A percentile compares a stretch with the other conserved stretches of the same genome.
Conservation (phyloP, 2,329 filamentous ascomycete genomes). For the Neonectria punicea region DNA sequence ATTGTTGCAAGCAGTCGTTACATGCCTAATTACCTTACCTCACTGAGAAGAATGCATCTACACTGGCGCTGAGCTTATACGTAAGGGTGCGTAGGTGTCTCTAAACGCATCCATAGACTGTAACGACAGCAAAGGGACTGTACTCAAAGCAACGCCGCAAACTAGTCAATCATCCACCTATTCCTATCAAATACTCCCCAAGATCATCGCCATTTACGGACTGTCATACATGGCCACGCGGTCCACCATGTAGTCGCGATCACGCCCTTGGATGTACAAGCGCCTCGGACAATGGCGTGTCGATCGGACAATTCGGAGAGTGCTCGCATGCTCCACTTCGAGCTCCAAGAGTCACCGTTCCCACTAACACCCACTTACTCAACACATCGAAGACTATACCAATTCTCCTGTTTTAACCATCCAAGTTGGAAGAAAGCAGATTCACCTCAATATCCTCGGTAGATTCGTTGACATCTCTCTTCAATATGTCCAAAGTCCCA, state of each 20-base stretch:
- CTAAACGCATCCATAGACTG: no score
- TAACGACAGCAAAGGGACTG: no score
- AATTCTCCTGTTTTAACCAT: no score
- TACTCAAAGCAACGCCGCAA: no score
- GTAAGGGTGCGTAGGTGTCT: no score
- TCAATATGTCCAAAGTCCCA: neutral
- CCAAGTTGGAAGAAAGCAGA: no score
- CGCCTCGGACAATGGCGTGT: neutral
- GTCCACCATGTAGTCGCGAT: neutral
- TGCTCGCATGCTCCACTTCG: neutral
- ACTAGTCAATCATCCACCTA: no score
- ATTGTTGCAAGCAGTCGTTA: no score
- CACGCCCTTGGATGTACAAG: neutral
- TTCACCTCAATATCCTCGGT: neutral
- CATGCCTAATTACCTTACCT: no score
- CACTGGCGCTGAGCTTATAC: no score
- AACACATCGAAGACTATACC: neutral
- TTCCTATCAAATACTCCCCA: no score
- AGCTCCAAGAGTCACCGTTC: neutral
- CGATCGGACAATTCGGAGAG: neutral
- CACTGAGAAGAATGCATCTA: no score
- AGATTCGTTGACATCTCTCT: neutral
- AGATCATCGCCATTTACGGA: neutral
- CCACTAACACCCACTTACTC: neutral
- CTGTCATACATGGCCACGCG: neutral